A percentile compares a stretch with the other conserved stretches of the same genome.
phyloP scores from a whole-genome alignment of 495 filamentous ascomycete species.

The Thozetella sp. region DNA sequence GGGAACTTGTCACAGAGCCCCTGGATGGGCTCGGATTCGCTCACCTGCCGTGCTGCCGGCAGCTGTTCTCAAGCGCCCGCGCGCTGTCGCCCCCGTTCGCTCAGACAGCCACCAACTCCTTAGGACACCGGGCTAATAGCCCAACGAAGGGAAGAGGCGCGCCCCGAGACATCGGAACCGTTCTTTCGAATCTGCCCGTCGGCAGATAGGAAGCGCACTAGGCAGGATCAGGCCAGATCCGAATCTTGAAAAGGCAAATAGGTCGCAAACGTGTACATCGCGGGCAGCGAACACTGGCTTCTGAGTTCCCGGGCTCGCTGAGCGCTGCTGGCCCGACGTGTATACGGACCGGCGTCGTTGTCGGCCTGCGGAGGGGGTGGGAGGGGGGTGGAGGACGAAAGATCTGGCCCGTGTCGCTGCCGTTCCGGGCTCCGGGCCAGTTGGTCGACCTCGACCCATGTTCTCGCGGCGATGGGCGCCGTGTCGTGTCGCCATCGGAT shows the following conservation, averaged over 20 bases:
- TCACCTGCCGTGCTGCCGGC: not conserved
- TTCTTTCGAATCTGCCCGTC: not conserved
- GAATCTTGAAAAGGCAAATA: not conserved
- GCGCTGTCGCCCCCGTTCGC: not conserved
- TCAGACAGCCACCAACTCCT: not conserved
- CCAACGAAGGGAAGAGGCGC: not conserved
- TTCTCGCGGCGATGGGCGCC: too few relatives aligned
- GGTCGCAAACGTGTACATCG: too few relatives aligned
- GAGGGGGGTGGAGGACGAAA: too few relatives aligned
- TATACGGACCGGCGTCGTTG: too few relatives aligned
- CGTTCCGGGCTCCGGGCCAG: not conserved
- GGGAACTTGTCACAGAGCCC: not conserved
- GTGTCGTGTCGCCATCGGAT: slow-evolving; percentile 2
- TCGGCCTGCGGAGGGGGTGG: too few relatives aligned
- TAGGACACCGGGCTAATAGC: not conserved
- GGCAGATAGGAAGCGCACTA: not conserved
- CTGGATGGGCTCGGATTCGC: not conserved
- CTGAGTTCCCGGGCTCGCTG: too few relatives aligned
- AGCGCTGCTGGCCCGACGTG: too few relatives aligned
- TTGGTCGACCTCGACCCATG: too few relatives aligned
- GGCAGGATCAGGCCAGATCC: not conserved
- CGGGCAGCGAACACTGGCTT: not conserved
- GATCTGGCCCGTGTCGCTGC: not conserved
- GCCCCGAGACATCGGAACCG: not conserved
- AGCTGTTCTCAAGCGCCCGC: not conserved